phyloP scores from a whole-genome alignment of 108 stramenopile genomes.

The Asterionellopsis glacialis region DNA sequence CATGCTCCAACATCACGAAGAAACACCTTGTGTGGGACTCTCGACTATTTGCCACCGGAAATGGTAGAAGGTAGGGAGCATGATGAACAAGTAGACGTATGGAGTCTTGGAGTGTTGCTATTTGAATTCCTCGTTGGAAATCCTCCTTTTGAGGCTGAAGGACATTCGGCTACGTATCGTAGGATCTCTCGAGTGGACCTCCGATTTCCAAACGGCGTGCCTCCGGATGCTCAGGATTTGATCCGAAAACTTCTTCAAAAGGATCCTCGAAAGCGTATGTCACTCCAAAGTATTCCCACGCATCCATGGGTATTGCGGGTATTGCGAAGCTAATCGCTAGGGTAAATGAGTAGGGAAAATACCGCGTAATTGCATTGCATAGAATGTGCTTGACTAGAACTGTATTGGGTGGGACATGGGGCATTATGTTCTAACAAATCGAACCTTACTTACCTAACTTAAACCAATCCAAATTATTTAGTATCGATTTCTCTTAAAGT shows the following conservation, averaged over 20 bases:
- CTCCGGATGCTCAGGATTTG: constrained; percentile 92
- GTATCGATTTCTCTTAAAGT: no score
- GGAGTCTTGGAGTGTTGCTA: constrained; percentile 91
- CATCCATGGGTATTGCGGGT: constrained; percentile 86
- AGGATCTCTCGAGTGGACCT: constrained; percentile 93
- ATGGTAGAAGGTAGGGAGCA: constrained; percentile 96
- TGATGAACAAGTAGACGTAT: constrained; percentile 88
- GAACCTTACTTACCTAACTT: no score
- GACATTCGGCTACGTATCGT: constrained; percentile 89
- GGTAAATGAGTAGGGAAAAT: no score
- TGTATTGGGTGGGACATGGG: no score
- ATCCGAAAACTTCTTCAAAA: constrained; percentile 87
- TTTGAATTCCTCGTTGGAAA: constrained; percentile 94
- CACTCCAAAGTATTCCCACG: constrained; percentile 71
- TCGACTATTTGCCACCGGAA: constrained; percentile 98
- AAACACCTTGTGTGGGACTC: constrained; percentile 96
- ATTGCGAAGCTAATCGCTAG: no score
- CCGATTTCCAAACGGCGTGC: constrained; percentile 77
- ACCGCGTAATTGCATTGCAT: no score
- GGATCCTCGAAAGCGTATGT: constrained; percentile 84
- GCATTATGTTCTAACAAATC: no score
- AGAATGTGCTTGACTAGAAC: no score
- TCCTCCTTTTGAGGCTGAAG: constrained; percentile 97
- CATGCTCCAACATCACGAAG: constrained; percentile 92
- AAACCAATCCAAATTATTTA: no score